These are phyloP conservation scores for Ambrosia hybrid DNA, from an alignment of 140 eudicot genomes.

Conservation along the genomic window DNA sequence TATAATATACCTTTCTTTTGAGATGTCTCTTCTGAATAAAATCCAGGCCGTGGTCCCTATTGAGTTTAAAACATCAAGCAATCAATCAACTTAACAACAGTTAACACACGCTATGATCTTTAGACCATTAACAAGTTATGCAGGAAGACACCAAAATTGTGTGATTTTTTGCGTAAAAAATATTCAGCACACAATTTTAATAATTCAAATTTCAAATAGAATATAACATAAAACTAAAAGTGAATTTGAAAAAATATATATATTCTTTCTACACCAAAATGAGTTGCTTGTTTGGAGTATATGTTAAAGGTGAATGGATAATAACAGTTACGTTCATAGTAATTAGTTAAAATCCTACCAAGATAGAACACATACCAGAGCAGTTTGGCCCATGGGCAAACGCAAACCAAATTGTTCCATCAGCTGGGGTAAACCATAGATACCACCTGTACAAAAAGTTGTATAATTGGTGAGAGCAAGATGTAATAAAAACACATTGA, in stretches of 20 bases:
- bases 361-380: slow-evolving; percentile 48
- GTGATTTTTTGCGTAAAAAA: no score
- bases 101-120: neutral
- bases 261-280: neutral
- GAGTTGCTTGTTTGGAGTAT: neutral
- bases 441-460: slow-evolving; percentile 49
- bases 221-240: slow-evolving; percentile 1
- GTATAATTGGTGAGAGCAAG: neutral
- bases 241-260: neutral
- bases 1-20: slow-evolving; percentile 44
- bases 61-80: slow-evolving; percentile 16
- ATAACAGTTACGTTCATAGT: neutral
- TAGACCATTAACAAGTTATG: neutral
- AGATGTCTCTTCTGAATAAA: slow-evolving; percentile 59
- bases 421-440: slow-evolving; percentile 83
- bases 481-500: neutral
- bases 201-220: neutral
- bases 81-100: slow-evolving; percentile 17
- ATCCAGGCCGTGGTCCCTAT: slow-evolving; percentile 84
- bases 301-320: neutral
- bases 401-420: slow-evolving; percentile 87
- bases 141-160: no score
- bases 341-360: neutral
- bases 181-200: neutral
- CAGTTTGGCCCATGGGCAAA: slow-evolving; percentile 59